Percentiles rank a stretch among this genome's conserved stretches.
phyloP scores from a whole-genome alignment of 805 yeast species.

The Wickerhamiella musiphila region DNA sequence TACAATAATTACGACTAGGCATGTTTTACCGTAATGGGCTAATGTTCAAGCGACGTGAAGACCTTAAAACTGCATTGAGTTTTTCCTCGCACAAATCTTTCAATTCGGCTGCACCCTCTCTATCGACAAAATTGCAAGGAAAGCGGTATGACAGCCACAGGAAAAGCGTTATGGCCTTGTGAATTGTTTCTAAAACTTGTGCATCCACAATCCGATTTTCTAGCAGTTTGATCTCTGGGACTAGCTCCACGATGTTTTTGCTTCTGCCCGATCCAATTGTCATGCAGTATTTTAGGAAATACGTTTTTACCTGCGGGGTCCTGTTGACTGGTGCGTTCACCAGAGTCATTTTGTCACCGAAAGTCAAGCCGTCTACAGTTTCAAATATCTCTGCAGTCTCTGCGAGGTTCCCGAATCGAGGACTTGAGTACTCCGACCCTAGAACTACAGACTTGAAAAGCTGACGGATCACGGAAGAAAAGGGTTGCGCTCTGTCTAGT shows the following conservation, averaged over 20 bases:
- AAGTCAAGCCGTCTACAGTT: conserved; percentile 26
- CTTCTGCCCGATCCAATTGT: conserved; percentile 41
- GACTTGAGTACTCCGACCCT: conserved; percentile 3
- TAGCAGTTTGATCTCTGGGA: conserved; percentile 4
- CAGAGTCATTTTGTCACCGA: conserved; percentile 40
- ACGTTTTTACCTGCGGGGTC: conserved; percentile 23
- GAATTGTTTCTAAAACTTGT: conserved; percentile 40
- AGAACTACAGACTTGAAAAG: conserved; percentile 22
- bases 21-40: neutral
- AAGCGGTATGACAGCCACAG: conserved; percentile 80
- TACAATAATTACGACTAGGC: too few relatives aligned
- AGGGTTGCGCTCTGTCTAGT: conserved; percentile 33
- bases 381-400: conserved; percentile 30
- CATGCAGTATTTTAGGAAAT: conserved; percentile 30
- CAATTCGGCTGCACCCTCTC: conserved; percentile 53
- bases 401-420: conserved; percentile 21
- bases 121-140: conserved; percentile 64
- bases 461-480: conserved; percentile 30
- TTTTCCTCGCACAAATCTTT: conserved; percentile 51
- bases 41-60: conserved; percentile 1
- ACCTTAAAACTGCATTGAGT: conserved; percentile 28
- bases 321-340: conserved; percentile 43
- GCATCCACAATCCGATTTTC: conserved; percentile 1
- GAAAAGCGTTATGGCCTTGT: conserved; percentile 47
- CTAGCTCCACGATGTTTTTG: conserved; percentile 37